Conservation (phyloP, 2,329 filamentous ascomycete genomes). For the Endothia cerciana region DNA sequence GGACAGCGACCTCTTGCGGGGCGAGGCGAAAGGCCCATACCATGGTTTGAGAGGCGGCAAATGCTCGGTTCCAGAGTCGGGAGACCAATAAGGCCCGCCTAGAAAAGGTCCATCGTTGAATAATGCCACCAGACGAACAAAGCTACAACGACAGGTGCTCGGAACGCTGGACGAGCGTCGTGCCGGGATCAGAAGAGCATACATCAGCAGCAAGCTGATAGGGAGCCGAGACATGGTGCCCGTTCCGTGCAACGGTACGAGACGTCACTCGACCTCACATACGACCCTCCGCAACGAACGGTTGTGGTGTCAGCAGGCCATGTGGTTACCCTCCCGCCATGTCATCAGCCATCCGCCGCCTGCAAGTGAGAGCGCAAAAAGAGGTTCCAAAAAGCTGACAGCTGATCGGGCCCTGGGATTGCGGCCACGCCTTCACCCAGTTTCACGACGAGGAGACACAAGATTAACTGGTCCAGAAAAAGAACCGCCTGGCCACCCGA, state of each 20-base stretch:
- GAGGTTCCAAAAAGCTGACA: background rate
- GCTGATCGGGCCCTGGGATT: background rate
- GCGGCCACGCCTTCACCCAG: background rate
- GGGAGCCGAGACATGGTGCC: conserved; percentile 5
- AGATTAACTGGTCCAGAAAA: background rate
- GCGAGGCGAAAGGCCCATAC: background rate
- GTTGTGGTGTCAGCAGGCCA: conserved; percentile 10
- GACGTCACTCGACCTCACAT: conserved; percentile 12
- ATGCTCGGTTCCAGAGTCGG: background rate
- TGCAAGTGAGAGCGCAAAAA: background rate
- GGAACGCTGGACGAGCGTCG: background rate
- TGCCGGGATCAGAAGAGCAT: background rate
- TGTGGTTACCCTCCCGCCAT: background rate
- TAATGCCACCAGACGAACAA: background rate
- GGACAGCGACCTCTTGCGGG: background rate
- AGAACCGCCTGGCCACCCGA: background rate
- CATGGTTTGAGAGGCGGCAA: background rate
- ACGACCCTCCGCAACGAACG: background rate
- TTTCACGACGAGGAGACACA: background rate
- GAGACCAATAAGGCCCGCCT: background rate
- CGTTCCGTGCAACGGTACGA: background rate
- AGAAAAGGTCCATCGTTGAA: background rate
- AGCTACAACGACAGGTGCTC: background rate
- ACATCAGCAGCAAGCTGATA: background rate
- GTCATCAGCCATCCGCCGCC: background rate